Evolutionary conservation across 1,284 basidiomycete genomes (phyloP).

Genomic region (Ceratobasidium sp.): DNA sequence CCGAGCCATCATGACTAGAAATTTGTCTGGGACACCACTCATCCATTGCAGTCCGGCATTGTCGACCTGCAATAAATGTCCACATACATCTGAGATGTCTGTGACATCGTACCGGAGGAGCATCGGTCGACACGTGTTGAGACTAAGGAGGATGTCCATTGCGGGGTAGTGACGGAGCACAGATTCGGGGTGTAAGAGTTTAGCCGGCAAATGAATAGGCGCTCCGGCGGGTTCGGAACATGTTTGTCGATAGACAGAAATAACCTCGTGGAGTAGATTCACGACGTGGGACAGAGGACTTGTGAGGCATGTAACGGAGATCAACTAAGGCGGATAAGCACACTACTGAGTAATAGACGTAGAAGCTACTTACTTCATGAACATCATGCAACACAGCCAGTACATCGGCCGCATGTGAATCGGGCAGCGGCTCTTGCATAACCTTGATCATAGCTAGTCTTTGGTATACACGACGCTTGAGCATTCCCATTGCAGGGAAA

Average conservation of each 20-base stretch:
- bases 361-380: neutral
- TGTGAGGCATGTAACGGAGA: neutral
- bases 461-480: neutral
- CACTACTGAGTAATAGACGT: no score
- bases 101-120: slow-evolving; percentile 16
- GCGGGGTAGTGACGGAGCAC: slow-evolving; percentile 3
- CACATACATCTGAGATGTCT: neutral
- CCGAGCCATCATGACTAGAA: slow-evolving; percentile 19
- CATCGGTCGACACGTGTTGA: slow-evolving; percentile 13
- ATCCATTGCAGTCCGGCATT: slow-evolving; percentile 15
- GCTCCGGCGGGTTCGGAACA: slow-evolving; percentile 5
- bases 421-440: neutral
- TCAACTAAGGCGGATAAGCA: neutral
- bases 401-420: neutral
- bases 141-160: slow-evolving; percentile 4
- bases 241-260: slow-evolving; percentile 7
- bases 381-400: neutral
- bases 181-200: neutral
- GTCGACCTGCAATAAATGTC: neutral
- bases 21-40: slow-evolving; percentile 18
- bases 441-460: neutral
- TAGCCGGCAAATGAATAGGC: neutral
- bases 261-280: neutral
- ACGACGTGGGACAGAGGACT: neutral
- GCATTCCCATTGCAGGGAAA: neutral